A percentile compares a stretch with the other conserved stretches of the same genome.
phyloP scores from a whole-genome alignment of 192 early-diverging fungal species.

The Umbelopsis isabellina region DNA sequence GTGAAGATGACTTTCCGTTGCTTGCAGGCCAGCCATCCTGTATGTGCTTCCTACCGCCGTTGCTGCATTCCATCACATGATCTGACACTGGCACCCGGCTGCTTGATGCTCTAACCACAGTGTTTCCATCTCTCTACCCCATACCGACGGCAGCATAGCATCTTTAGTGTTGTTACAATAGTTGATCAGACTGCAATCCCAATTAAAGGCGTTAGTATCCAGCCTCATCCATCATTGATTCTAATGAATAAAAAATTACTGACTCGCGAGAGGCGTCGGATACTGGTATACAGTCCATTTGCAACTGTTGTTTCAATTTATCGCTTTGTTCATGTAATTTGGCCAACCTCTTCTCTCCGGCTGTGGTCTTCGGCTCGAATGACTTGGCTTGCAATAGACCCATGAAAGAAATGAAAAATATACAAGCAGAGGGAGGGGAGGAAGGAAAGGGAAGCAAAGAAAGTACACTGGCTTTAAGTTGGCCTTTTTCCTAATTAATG shows the following conservation, averaged over 20 bases:
- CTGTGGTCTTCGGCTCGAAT: neutral
- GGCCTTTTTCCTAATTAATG: neutral
- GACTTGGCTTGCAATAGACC: constrained; percentile 2
- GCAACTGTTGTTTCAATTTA: constrained; percentile 11
- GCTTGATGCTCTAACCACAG: constrained; percentile 16
- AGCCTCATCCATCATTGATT: neutral
- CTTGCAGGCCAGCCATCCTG: too few species aligned
- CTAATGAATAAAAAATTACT: neutral
- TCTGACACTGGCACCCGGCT: constrained; percentile 14
- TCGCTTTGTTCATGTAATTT: constrained; percentile 17
- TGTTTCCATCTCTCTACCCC: constrained; percentile 17
- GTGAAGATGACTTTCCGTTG: constrained; percentile 13
- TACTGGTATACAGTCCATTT: constrained; percentile 18
- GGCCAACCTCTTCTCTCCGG: constrained; percentile 11
- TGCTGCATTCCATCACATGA: neutral
- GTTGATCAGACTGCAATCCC: neutral
- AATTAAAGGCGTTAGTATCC: neutral
- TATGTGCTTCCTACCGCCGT: neutral
- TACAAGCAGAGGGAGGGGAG: neutral
- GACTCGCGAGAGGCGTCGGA: constrained; percentile 15
- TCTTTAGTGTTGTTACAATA: constrained; percentile 18
- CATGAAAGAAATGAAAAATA: neutral
- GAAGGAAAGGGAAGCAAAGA: neutral
- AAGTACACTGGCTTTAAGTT: neutral
- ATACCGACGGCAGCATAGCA: constrained; percentile 18